Base-by-base conservation (phyloP, 2,329 filamentous ascomycete genomes). In the Colletotrichum endophyticum region DNA sequence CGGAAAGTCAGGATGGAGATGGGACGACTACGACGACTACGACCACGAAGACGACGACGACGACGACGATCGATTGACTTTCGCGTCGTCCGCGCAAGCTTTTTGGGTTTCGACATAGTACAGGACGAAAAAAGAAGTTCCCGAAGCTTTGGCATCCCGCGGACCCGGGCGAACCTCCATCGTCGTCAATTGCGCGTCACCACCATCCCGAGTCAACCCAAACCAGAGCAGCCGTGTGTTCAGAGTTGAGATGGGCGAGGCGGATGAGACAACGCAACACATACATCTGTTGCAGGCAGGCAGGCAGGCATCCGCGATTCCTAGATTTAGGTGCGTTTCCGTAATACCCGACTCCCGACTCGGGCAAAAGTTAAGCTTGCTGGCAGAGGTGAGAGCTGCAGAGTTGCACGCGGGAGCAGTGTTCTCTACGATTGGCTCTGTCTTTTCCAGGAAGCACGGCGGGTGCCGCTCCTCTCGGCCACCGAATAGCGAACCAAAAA, bases 381-480 rank as follows among this genome's bases (percentile, higher is more conserved):
- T 64, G 34, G 62, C 44, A 49, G 9, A 22, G 53, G 9, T n/a
- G 39, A 44, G 39, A 44, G 30, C 7, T 32, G 22, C n/a, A 32
- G 32, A 36, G 27, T 11, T 62, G 59, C 19, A n/a, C 59, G 27
- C 53, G 27, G 53, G 27, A 28, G 53, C 27, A 28, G 13, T 25
- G 53, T 25, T 57, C 19, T 62, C 19, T 34, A 30, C 59, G 44
- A 49, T 49, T 49, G 44, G 39, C 39, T 44, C 39, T 36, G n/a
- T 66, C 7, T n/a, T 15, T 22, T 11, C 19, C 44, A 49, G 11
- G 19, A 22, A 59, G 30, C 11, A n/a, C 16, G n/a, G 56, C 73
- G 69, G 56, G 12, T 36, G 73, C 36, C 73, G 69, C 73, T 63
- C 11, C 27, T 57, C 27, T 75, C 73, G 73, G 73, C 63, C 73